Base-by-base conservation (phyloP, 108 stramenopile species). In the Cyclotella kingstonii region DNA sequence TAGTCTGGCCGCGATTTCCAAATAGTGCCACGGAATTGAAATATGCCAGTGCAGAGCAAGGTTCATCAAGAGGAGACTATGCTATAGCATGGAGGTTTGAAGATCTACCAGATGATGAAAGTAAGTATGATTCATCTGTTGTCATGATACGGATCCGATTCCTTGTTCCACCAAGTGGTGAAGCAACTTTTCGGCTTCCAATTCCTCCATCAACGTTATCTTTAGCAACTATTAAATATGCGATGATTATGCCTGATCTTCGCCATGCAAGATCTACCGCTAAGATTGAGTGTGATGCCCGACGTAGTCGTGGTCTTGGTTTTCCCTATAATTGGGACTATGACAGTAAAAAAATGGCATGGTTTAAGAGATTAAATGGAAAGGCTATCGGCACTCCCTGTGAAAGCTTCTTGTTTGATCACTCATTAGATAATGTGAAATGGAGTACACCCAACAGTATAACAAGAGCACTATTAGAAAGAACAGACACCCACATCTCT, bases 81-180 rank as follows among this genome's bases (percentile, higher is more conserved):
- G 60, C 61, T n/a, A 63, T 71, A 48, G 70, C 70, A 39, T 71
- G 70, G 70, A 50, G 70, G 14, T 71, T 71, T 26, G 70, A 71
- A 49, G 27, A 40, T 38, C 61, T 71, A 12, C 70, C 70, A 18
- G 29, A 48, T 0, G 47, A 63, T 18, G 54, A 48, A 17, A 47
- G 30, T 7, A 1, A 55, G 1, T 63, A 63, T 27, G 43, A 71
- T 23, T 71, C 70, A 17, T 53, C 70, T 50, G 6, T 56, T 36
- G 70, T 71, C 29, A 63, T 10, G 0, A 54, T 71, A 11, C 60
- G 60, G 1, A 71, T 71, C 12, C n/a, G 70, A 33, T 10, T 71
- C 0, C 46, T 71, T 21, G 35, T 71, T 0, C 70, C 60, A 6
- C 70, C 70, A 14, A 51, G 57, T 45, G 67, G 61, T 23, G 70